Evolutionary conservation across 495 filamentous ascomycete species (phyloP), one percentile per base, ranked within the genome.

Genomic region (Trichoderma reesei): DNA sequence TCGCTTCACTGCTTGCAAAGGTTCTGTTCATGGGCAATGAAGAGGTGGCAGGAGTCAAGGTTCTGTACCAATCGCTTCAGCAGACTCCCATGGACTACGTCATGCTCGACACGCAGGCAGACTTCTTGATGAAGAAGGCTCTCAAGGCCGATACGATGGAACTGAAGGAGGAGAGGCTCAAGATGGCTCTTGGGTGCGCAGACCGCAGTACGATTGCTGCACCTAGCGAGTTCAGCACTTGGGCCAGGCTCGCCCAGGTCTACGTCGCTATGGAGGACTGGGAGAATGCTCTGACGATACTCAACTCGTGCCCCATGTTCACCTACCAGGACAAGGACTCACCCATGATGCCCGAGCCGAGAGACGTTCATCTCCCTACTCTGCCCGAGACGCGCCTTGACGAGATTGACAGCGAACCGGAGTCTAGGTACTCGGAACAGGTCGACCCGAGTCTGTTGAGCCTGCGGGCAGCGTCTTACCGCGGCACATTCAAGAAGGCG

Each of bases 301-400:
- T 98, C n/a, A 98, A 98, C 75, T 97, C 93, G 3, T 98, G 95
- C 67, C 94, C 94, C 4, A 98, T 98, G 94, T 98, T 98, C 73
- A 98, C 94, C 8, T 97, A 98, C 75, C 93, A 97, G 72, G 94
- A 98, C 73, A 97, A 96, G 68, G 94, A 98, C 72, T 85, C 90
- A 7, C 94, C 94, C 18, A 82, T 92, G 64, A 92, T 96, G 88
- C 94, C 94, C 20, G 90, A 94, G 67, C 91, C 92, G 0, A 84
- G 85, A 60, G 90, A 90, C 61, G 87, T 97, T 64, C 84, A 89
- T 70, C 84, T 98, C 26, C 94, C 94, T 0, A 87, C 91, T 4
- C 81, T 97, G 16, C 83, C 88, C 0, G 95, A 98, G 73, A 92
- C 89, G n/a, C 85, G 91, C 59, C 82, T 97, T 64, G 94, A 98